Evolutionary conservation across 306 rosid genomes (phyloP).

Genomic region (barrel medic (Medicago truncatula)): DNA sequence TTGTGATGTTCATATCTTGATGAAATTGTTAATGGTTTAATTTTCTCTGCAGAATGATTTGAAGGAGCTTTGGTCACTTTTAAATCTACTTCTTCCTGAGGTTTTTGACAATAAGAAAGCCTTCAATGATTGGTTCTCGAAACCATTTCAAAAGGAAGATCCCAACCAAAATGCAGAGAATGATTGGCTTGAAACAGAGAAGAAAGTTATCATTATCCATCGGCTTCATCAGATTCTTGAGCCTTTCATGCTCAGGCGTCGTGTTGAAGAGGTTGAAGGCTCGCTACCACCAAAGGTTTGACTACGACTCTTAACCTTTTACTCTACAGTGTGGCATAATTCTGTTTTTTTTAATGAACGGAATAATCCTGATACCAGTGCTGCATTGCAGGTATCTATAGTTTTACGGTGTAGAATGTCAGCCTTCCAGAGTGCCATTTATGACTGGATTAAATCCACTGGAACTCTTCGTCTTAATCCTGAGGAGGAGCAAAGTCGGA

Average conservation of each 20-base stretch:
- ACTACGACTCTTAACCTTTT: slow-evolving; percentile 35
- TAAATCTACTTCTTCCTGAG: slow-evolving; percentile 98
- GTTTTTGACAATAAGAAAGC: slow-evolving; percentile 98
- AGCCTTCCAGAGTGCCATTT: slow-evolving; percentile 88
- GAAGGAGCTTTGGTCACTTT: slow-evolving; percentile 98
- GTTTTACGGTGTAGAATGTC: slow-evolving; percentile 93
- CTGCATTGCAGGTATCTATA: slow-evolving; percentile 78
- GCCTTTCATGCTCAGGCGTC: slow-evolving; percentile 99
- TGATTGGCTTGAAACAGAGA: slow-evolving; percentile 99
- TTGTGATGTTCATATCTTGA: slow-evolving; percentile 24
- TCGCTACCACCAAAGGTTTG: slow-evolving; percentile 93
- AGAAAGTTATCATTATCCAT: slow-evolving; percentile 91
- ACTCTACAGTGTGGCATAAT: slow-evolving; percentile 30
- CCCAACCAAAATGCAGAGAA: slow-evolving; percentile 81
- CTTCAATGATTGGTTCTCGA: slow-evolving; percentile 98
- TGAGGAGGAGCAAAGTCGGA: slow-evolving; percentile 76
- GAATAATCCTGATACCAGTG: slow-evolving; percentile 39
- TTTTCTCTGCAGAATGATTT: slow-evolving; percentile 84
- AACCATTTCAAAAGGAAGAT: slow-evolving; percentile 94
- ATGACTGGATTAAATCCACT: slow-evolving; percentile 95
- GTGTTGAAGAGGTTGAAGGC: slow-evolving; percentile 99
- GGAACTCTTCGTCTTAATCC: slow-evolving; percentile 98
- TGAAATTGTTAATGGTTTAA: slow-evolving; percentile 36
- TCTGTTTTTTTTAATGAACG: slow-evolving; percentile 2
- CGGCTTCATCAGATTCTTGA: slow-evolving; percentile 99